Percentiles rank a stretch among this genome's conserved stretches.
Evolutionary conservation across 495 filamentous ascomycete genomes (phyloP).

Genomic region (Penicillium parvum): DNA sequence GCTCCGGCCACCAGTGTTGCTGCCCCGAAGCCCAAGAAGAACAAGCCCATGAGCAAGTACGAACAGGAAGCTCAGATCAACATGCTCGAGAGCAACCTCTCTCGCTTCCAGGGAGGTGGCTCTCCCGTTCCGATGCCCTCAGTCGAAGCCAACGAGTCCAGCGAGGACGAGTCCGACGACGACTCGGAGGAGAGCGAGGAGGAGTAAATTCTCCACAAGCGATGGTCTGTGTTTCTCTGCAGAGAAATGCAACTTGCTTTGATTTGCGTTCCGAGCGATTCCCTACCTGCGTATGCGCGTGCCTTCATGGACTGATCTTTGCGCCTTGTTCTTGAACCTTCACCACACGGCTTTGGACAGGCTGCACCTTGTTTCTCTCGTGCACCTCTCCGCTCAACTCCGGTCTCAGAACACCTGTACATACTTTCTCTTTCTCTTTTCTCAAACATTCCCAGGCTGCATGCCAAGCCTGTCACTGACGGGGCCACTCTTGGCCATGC

Average conservation of each 20-base stretch:
- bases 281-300: constrained; percentile 2
- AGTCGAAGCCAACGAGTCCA: constrained; percentile 46
- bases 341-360: background rate
- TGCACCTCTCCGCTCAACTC: background rate
- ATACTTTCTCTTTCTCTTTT: background rate
- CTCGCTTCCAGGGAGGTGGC: constrained; percentile 42
- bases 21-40: constrained; percentile 79
- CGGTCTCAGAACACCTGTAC: constrained; percentile 4
- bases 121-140: constrained; percentile 42
- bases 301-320: constrained; percentile 1
- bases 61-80: constrained; percentile 90
- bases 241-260: constrained; percentile 9
- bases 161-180: constrained; percentile 49
- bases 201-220: constrained; percentile 37
- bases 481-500: background rate
- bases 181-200: constrained; percentile 52
- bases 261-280: constrained; percentile 29
- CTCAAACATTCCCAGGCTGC: background rate
- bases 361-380: background rate
- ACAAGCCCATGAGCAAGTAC: constrained; percentile 94
- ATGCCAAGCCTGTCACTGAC: background rate
- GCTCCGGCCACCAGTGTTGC: constrained; percentile 44
- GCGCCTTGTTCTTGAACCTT: constrained; percentile 1
- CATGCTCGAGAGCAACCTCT: constrained; percentile 60
- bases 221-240: background rate